These are phyloP conservation scores for Corynascus novoguineensis DNA, from an alignment of 495 filamentous ascomycete species.

Conservation along the genomic window DNA sequence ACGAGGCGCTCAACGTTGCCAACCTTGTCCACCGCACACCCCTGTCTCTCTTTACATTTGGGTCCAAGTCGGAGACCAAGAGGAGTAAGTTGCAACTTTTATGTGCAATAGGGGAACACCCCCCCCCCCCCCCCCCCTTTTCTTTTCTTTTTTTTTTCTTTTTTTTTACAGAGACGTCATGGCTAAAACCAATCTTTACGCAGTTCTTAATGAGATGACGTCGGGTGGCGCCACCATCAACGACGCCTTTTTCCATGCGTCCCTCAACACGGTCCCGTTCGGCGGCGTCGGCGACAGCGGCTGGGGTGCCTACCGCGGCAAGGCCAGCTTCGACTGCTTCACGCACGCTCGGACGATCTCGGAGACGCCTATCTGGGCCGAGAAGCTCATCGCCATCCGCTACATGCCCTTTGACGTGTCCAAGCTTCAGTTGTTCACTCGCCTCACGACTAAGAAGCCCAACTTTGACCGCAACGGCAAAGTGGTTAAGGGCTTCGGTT, in stretches of 20 bases:
- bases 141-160: background rate
- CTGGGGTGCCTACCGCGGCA: conserved; percentile 76
- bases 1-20: conserved; percentile 74
- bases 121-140: background rate
- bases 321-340: conserved; percentile 79
- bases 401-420: conserved; percentile 67
- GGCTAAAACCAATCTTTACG: conserved; percentile 11
- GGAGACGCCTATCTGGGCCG: conserved; percentile 75
- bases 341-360: conserved; percentile 71
- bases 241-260: conserved; percentile 75
- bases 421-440: conserved; percentile 52
- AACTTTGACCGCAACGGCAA: conserved; percentile 79
- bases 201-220: conserved; percentile 57
- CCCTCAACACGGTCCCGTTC: conserved; percentile 72
- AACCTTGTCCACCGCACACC: conserved; percentile 74
- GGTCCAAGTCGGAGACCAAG: conserved; percentile 64
- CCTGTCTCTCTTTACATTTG: conserved; percentile 78
- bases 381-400: conserved; percentile 63
- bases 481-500: conserved; percentile 45
- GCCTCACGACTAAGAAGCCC: conserved; percentile 55
- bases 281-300: conserved; percentile 88
- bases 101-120: too few species aligned
- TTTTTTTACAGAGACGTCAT: too few species aligned
- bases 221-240: conserved; percentile 79
- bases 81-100: conserved; percentile 47